These are phyloP conservation scores for Vicia faba DNA, from an alignment of 306 rosid genomes.

Conservation along the genomic window DNA sequence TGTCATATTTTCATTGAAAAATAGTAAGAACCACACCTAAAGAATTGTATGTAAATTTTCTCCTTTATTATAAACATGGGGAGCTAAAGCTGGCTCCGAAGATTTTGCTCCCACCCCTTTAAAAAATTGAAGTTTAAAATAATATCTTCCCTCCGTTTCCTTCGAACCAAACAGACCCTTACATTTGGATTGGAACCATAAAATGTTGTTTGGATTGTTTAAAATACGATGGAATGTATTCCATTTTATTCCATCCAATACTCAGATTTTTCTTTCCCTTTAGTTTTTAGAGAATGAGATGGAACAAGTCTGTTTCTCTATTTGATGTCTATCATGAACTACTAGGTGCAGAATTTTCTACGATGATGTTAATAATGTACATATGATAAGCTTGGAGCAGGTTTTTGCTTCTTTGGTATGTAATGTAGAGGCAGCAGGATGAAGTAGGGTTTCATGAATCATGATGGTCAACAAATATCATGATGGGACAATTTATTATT, in stretches of 20 bases:
- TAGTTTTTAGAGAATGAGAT: neutral
- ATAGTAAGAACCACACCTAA: too few species aligned
- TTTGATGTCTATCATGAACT: slow-evolving; percentile 21
- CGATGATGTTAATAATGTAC: neutral
- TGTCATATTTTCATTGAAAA: too few species aligned
- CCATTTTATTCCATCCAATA: neutral
- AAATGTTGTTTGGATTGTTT: neutral
- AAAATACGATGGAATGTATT: neutral
- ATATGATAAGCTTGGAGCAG: neutral
- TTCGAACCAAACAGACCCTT: neutral
- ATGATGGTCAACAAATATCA: slow-evolving; percentile 1
- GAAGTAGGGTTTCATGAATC: slow-evolving; percentile 25
- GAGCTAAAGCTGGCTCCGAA: neutral
- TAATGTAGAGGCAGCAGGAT: neutral
- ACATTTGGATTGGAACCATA: neutral
- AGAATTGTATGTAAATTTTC: too few species aligned
- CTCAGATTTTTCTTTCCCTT: neutral
- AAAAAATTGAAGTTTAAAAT: neutral
- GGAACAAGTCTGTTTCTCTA: neutral
- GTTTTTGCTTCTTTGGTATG: slow-evolving; percentile 4
- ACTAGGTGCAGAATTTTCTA: slow-evolving; percentile 17
- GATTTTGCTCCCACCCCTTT: neutral
- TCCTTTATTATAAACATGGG: neutral
- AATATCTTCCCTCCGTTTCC: neutral
- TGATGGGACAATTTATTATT: slow-evolving; percentile 1